Conservation (phyloP, 495 filamentous ascomycete species). For the Xylaria cubensis region DNA sequence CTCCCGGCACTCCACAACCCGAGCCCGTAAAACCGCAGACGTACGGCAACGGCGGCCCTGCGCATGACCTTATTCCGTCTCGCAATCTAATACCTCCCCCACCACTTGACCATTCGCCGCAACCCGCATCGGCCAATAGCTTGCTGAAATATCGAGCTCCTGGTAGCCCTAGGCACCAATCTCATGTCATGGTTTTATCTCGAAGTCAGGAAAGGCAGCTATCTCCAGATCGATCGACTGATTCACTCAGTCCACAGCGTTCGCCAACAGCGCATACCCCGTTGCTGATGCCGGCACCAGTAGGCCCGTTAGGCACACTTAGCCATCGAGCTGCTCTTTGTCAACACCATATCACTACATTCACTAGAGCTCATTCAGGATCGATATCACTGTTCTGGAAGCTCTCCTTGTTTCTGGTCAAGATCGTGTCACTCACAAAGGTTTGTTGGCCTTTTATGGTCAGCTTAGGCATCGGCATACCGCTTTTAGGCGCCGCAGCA, state of each 20-base stretch:
- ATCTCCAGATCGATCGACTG: slow-evolving; percentile 29
- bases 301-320: slow-evolving; percentile 46
- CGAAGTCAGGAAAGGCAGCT: slow-evolving; percentile 45
- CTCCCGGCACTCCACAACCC: slow-evolving; percentile 51
- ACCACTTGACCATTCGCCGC: slow-evolving; percentile 34
- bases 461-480: slow-evolving; percentile 41
- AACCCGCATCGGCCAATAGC: slow-evolving; percentile 36
- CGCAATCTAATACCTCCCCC: slow-evolving; percentile 41
- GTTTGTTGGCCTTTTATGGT: slow-evolving; percentile 55
- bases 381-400: slow-evolving; percentile 38
- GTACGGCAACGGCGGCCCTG: slow-evolving; percentile 25
- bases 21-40: slow-evolving; percentile 46
- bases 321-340: slow-evolving; percentile 42
- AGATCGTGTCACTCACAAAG: slow-evolving; percentile 49
- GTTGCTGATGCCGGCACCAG: slow-evolving; percentile 67
- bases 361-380: slow-evolving; percentile 31
- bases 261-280: slow-evolving; percentile 48
- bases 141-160: slow-evolving; percentile 42
- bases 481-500: slow-evolving; percentile 46
- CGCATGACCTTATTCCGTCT: slow-evolving; percentile 41
- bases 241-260: slow-evolving; percentile 38
- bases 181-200: slow-evolving; percentile 42
- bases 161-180: slow-evolving; percentile 41
- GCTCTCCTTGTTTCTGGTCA: slow-evolving; percentile 46
- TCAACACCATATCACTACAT: slow-evolving; percentile 36